Evolutionary conservation across 75 land plant species (phyloP).

Genomic region (Isoetes taiwanensis): DNA sequence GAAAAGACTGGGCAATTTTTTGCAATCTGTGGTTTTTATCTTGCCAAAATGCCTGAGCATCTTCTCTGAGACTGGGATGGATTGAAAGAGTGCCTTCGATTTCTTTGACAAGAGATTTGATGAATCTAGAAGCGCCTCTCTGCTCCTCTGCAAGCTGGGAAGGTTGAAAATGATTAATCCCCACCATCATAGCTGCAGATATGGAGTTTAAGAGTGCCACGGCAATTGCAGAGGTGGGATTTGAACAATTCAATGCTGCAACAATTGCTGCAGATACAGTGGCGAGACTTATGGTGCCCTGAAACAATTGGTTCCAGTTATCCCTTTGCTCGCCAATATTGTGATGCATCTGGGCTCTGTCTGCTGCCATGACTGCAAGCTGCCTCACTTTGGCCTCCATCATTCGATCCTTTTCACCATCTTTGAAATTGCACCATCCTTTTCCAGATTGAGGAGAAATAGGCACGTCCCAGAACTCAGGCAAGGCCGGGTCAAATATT

Average conservation of each 20-base stretch:
- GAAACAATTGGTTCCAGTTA: constrained; percentile 3
- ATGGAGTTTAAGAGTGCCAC: too few species aligned
- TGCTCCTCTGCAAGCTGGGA: constrained; percentile 8
- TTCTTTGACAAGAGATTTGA: background rate
- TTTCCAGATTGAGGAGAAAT: too few species aligned
- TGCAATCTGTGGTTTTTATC: background rate
- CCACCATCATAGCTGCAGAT: background rate
- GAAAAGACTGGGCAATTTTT: background rate
- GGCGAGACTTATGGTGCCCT: background rate
- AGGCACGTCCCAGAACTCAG: too few species aligned
- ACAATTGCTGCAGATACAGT: background rate
- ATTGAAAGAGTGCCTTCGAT: background rate
- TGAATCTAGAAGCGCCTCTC: background rate
- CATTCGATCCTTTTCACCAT: too few species aligned
- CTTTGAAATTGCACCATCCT: too few species aligned
- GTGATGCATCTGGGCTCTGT: background rate
- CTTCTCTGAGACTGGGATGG: background rate
- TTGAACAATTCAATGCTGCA: background rate
- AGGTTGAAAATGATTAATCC: background rate
- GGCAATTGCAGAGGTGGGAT: background rate
- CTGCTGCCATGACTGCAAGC: background rate
- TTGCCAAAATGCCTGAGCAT: background rate
- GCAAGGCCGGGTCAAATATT: too few species aligned
- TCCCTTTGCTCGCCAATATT: background rate
- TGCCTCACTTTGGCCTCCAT: background rate